phyloP scores from a whole-genome alignment of 441 rosid species.

The Theobroma grandiflorum region DNA sequence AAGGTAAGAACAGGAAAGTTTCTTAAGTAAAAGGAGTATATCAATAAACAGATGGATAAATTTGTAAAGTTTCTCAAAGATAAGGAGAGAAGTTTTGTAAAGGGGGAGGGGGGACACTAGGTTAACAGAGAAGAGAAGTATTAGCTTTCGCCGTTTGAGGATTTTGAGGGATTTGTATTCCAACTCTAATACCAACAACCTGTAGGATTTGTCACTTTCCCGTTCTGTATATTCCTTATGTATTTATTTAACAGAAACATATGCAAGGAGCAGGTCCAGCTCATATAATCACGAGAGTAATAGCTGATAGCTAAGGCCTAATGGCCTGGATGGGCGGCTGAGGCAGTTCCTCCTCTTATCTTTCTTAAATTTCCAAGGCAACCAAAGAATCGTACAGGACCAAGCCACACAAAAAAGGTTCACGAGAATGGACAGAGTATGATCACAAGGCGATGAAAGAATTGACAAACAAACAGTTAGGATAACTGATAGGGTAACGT shows the following conservation, averaged over 20 bases:
- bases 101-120: no score
- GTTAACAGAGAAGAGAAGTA: no score
- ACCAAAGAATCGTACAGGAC: not conserved
- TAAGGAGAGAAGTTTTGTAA: no score
- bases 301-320: constrained; percentile 16
- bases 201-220: not conserved
- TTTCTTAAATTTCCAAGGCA: constrained; percentile 30
- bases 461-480: not conserved
- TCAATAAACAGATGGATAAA: no score
- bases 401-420: not conserved
- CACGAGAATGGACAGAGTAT: constrained; percentile 28
- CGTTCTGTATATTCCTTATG: not conserved
- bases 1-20: constrained; percentile 46
- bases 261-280: not conserved
- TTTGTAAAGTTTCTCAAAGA: no score
- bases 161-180: no score
- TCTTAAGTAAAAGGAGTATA: not conserved
- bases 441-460: not conserved
- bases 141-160: no score
- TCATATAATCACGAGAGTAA: constrained; percentile 25
- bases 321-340: constrained; percentile 28
- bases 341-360: not conserved
- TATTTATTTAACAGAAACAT: not conserved
- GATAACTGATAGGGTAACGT: not conserved
- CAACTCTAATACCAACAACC: not conserved